A percentile compares a stretch with the other conserved stretches of the same genome.
phyloP scores from a whole-genome alignment of 192 early-diverging fungal genomes.

The Spinellus fusiger region DNA sequence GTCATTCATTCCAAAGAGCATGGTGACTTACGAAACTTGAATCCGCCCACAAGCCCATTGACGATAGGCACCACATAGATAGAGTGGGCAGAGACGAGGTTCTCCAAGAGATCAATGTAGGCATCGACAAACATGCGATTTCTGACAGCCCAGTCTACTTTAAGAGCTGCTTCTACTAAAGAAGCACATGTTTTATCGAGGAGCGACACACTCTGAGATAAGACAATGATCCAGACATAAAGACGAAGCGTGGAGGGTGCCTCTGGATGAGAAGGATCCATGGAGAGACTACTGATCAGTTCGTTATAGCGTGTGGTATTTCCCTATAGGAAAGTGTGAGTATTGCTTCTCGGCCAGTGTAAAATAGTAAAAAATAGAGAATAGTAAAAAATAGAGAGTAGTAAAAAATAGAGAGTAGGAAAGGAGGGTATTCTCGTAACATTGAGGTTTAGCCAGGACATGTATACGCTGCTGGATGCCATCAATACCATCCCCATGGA shows the following conservation, averaged over 20 bases:
- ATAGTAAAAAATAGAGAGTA: not conserved
- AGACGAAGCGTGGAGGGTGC: slow-evolving; percentile 22
- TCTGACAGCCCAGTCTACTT: slow-evolving; percentile 51
- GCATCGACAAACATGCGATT: slow-evolving; percentile 45
- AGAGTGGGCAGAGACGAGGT: slow-evolving; percentile 72
- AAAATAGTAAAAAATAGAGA: not conserved
- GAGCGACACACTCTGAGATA: slow-evolving; percentile 39
- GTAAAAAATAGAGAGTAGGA: no score
- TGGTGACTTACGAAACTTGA: slow-evolving; percentile 43
- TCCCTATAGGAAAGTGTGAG: slow-evolving; percentile 4
- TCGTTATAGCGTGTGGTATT: slow-evolving; percentile 25
- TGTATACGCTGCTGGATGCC: no score
- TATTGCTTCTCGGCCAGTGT: not conserved
- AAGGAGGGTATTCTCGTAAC: no score
- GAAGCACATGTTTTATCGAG: slow-evolving; percentile 38
- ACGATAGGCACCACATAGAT: slow-evolving; percentile 57
- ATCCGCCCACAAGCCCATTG: slow-evolving; percentile 46
- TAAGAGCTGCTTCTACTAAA: slow-evolving; percentile 56
- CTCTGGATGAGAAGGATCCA: slow-evolving; percentile 4
- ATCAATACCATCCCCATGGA: no score
- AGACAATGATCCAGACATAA: slow-evolving; percentile 37
- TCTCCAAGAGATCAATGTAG: slow-evolving; percentile 61
- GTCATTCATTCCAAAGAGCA: not conserved
- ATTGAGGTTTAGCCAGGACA: no score
- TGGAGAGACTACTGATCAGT: slow-evolving; percentile 20